A percentile compares a stretch with the other conserved stretches of the same genome.
These are phyloP conservation scores for Musa schizocarpa DNA, from an alignment of 176 grass and related monocot species.

Conservation along the genomic window DNA sequence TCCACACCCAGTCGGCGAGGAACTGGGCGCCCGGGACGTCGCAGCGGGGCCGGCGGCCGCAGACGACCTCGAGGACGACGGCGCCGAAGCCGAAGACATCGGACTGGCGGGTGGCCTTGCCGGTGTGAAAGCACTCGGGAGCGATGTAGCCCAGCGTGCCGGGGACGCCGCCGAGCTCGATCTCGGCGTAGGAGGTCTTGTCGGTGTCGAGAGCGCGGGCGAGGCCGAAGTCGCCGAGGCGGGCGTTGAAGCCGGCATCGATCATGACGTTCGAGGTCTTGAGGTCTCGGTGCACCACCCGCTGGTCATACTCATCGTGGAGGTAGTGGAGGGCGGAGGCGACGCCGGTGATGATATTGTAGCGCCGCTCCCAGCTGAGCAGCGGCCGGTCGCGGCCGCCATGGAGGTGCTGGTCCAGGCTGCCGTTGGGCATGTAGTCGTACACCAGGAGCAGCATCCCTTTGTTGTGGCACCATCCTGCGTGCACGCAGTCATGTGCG, in stretches of 20 bases:
- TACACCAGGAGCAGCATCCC: conserved; percentile 36
- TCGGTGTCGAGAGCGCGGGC: conserved; percentile 39
- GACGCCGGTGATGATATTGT: conserved; percentile 37
- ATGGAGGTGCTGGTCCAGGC: conserved; percentile 46
- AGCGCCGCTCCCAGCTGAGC: conserved; percentile 41
- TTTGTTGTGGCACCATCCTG: conserved; percentile 63
- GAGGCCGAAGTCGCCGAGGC: conserved; percentile 72
- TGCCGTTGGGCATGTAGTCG: conserved; percentile 44
- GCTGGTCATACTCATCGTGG: conserved; percentile 48
- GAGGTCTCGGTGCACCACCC: conserved; percentile 66
- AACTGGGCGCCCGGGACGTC: conserved; percentile 11
- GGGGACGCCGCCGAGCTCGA: conserved; percentile 19
- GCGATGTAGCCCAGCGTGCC: conserved; percentile 61
- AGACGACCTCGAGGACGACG: conserved; percentile 46
- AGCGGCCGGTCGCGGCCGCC: not conserved
- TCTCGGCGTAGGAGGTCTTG: conserved; percentile 36
- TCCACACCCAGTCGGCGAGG: conserved; percentile 49
- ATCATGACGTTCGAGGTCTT: conserved; percentile 61
- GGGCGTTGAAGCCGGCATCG: conserved; percentile 39
- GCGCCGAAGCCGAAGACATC: conserved; percentile 50
- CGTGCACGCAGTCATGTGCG: not conserved
- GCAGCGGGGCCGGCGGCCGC: conserved; percentile 22
- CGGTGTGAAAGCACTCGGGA: conserved; percentile 39
- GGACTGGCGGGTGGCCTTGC: conserved; percentile 34
- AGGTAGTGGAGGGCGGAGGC: conserved; percentile 57